Percentiles rank a stretch among this genome's conserved stretches.
Evolutionary conservation across 2,329 filamentous ascomycete species (phyloP).

Genomic region (Microsporum ferrugineum): DNA sequence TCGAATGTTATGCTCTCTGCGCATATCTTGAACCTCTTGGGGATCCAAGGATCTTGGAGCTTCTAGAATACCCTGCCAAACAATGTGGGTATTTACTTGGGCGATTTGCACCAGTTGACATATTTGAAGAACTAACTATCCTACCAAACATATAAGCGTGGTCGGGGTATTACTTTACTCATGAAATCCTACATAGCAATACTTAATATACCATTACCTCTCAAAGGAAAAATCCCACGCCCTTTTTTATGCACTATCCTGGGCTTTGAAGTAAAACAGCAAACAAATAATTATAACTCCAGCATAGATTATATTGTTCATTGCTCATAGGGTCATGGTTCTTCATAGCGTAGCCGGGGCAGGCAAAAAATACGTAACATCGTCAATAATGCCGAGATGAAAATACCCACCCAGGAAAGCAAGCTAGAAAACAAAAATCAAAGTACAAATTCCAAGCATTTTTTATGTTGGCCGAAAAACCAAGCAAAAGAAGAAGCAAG

Average conservation of each 20-base stretch:
- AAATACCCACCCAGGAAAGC: not conserved
- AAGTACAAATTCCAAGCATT: not conserved
- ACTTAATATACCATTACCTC: not conserved
- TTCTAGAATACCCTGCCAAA: slow-evolving; percentile 26
- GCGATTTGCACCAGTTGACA: not conserved
- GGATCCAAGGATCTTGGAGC: slow-evolving; percentile 20
- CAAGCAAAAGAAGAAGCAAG: not conserved
- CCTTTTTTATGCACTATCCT: not conserved
- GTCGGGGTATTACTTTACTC: not conserved
- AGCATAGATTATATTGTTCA: not conserved
- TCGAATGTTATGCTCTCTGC: slow-evolving; percentile 29
- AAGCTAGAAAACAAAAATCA: not conserved
- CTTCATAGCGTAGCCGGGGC: not conserved
- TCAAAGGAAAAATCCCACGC: not conserved
- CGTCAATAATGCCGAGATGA: not conserved
- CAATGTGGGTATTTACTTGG: slow-evolving; percentile 22
- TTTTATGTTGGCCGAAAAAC: not conserved
- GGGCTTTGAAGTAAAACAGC: not conserved
- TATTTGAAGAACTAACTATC: not conserved
- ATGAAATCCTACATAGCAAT: too few species aligned
- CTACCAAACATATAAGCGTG: not conserved
- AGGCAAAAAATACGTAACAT: not conserved
- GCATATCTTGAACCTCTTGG: slow-evolving; percentile 25
- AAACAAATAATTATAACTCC: not conserved
- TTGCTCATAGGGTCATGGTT: not conserved